Conservation (phyloP, 148 eudicot genomes). For the Gaultheria prostrata region DNA sequence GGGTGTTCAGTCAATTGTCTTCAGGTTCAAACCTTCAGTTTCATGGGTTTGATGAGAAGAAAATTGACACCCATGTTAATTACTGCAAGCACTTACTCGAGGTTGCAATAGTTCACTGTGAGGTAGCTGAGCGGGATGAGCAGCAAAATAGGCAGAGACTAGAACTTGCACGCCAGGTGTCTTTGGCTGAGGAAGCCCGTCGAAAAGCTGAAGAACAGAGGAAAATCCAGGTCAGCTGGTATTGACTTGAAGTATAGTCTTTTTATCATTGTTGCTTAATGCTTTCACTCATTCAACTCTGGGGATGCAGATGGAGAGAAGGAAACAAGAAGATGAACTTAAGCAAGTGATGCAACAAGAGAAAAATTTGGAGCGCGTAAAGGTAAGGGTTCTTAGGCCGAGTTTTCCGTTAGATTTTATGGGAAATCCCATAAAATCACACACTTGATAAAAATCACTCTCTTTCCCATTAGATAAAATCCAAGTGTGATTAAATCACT, state of each 20-base stretch:
- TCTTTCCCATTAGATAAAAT: too few relatives aligned
- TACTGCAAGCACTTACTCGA: slow-evolving; percentile 89
- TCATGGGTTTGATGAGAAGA: slow-evolving; percentile 97
- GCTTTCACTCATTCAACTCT: slow-evolving; percentile 21
- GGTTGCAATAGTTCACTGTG: slow-evolving; percentile 80
- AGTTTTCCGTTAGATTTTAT: too few relatives aligned
- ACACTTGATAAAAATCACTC: too few relatives aligned
- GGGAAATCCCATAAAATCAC: too few relatives aligned
- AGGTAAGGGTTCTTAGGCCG: slow-evolving; percentile 58
- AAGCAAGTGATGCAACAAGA: slow-evolving; percentile 80
- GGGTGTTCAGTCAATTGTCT: slow-evolving; percentile 82
- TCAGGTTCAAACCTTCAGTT: slow-evolving; percentile 70
- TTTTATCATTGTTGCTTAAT: slow-evolving; percentile 7
- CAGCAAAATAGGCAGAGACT: slow-evolving; percentile 66
- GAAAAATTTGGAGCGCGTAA: slow-evolving; percentile 76
- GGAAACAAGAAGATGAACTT: slow-evolving; percentile 95
- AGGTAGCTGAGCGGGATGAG: slow-evolving; percentile 94
- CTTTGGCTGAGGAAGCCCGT: slow-evolving; percentile 84
- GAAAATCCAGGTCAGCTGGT: slow-evolving; percentile 63
- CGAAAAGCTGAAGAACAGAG: slow-evolving; percentile 92
- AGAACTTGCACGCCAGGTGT: slow-evolving; percentile 85
- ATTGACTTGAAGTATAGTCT: not conserved
- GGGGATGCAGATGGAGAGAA: slow-evolving; percentile 75
- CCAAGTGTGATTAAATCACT: too few relatives aligned
- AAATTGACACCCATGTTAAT: slow-evolving; percentile 92